Percentiles rank a stretch among this genome's conserved stretches.
phyloP scores from a whole-genome alignment of 805 yeast genomes.

The Wickerhamiella australiensis region DNA sequence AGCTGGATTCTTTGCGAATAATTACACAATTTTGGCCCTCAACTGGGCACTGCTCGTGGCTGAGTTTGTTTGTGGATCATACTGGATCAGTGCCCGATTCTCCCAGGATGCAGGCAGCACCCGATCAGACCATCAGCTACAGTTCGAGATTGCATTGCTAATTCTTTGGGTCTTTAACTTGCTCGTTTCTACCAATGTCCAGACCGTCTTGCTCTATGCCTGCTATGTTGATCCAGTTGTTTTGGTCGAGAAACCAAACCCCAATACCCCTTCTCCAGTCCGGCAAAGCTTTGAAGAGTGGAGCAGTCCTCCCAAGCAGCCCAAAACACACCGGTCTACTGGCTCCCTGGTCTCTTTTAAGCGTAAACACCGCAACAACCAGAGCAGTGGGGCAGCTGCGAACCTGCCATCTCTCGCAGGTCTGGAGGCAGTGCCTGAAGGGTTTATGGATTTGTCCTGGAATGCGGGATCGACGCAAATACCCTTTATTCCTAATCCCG shows the following conservation, averaged over 20 bases:
- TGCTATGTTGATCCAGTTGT: not conserved
- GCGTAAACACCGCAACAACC: conserved; percentile 9
- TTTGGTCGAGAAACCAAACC: not conserved
- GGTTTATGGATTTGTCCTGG: conserved; percentile 13
- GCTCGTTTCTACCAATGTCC: not conserved
- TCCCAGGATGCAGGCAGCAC: not conserved
- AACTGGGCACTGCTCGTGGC: not conserved
- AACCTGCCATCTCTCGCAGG: conserved; percentile 12
- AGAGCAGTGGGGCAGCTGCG: not conserved
- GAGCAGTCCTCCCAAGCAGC: not conserved
- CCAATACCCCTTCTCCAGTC: not conserved
- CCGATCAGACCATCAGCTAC: not conserved
- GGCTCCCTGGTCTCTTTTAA: conserved; percentile 10
- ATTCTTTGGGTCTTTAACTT: conserved; percentile 6
- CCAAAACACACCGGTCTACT: conserved; percentile 1
- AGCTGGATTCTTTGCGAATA: conserved; percentile 5
- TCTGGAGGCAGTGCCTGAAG: conserved; percentile 17
- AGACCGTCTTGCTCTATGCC: not conserved
- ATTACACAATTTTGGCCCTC: not conserved
- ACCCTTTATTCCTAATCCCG: conserved; percentile 8
- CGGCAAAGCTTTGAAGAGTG: not conserved
- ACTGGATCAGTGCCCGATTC: conserved; percentile 9
- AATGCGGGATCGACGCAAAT: conserved; percentile 6
- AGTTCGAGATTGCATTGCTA: conserved; percentile 3
- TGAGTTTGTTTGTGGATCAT: conserved; percentile 2